phyloP scores from a whole-genome alignment of 139 green algal species.

The Chlorella sp. region DNA sequence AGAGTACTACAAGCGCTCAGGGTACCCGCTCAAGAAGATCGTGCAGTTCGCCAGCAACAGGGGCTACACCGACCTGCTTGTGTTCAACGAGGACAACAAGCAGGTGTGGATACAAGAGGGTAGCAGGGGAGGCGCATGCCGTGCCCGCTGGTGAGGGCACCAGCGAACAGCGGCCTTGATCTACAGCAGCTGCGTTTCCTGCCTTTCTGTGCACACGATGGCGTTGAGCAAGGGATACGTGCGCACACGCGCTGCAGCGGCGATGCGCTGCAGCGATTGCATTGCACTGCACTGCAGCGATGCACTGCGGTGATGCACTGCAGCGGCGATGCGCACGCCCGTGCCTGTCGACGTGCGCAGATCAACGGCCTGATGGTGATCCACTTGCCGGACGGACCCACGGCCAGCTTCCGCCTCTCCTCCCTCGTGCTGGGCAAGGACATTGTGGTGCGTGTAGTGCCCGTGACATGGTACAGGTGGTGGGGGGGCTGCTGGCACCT shows the following conservation, averaged over 20 bases:
- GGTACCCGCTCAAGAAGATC: constrained; percentile 88
- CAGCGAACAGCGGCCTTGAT: too few species aligned
- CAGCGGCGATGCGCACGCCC: neutral
- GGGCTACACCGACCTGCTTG: constrained; percentile 78
- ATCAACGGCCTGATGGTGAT: constrained; percentile 82
- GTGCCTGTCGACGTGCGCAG: neutral
- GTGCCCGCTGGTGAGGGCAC: too few species aligned
- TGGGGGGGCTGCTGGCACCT: neutral
- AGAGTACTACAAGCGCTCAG: constrained; percentile 82
- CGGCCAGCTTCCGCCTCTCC: constrained; percentile 74
- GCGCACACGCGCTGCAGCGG: too few species aligned
- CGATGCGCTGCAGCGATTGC: too few species aligned
- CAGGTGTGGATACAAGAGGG: too few species aligned
- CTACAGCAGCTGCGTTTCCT: too few species aligned
- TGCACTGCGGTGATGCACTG: too few species aligned
- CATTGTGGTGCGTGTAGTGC: constrained; percentile 61
- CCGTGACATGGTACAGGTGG: neutral
- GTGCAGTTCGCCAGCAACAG: constrained; percentile 70
- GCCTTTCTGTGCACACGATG: too few species aligned
- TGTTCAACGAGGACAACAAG: constrained; percentile 92
- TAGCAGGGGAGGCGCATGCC: too few species aligned
- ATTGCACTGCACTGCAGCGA: too few species aligned
- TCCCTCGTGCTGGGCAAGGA: constrained; percentile 75
- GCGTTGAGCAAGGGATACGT: too few species aligned
- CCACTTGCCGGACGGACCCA: constrained; percentile 88